Evolutionary conservation across 176 grass and related monocot genomes (phyloP), one percentile per base, ranked within the genome.

Genomic region (Poa annua): DNA sequence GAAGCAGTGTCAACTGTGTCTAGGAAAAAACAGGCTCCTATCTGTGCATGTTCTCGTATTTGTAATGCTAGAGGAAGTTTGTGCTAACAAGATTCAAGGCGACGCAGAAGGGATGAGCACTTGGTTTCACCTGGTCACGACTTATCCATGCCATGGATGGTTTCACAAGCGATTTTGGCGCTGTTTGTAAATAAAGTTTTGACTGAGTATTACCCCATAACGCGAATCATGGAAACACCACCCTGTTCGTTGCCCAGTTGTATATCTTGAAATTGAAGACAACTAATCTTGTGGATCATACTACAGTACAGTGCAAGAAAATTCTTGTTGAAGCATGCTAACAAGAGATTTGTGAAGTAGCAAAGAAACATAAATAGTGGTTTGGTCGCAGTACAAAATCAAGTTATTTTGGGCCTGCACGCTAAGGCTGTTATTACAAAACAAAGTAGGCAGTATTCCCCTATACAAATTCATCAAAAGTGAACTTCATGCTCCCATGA

Each of bases 171-270:
- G 15, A 29, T 47, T 73, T 26, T 73, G 26, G 13, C 16, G 44
- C 70, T 24, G 7, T 51, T 19, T 74, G 71, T 74, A 74, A 74
- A 51, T 74, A 74, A 74, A 74, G 16, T 74, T 74, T 51, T 32
- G 25, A 4, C 19, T 8, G 26, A 38, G 41, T 75, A 29, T 39
- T 74, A 2, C 5, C 14, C 60, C 48, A 52, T 25, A 48, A 48
- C 12, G 12, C 0, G 54, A 50, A 76, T n/a, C 8, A 7, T 63
- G 21, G 41, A 11, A 9, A 17, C 7, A 7, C 41, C 45, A 1
- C 19, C 33, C 51, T 7, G 52, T 57, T 57, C 15, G 32, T 55
- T 39, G 44, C 3, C 19, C 20, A 42, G 13, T 76, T 20, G 6
- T 20, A 13, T 56, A 33, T 26, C 57, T 61, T 61, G 29, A 70